These are phyloP conservation scores for Staphylotrichum longicolle DNA, from an alignment of 495 filamentous ascomycete genomes.

Conservation along the genomic window DNA sequence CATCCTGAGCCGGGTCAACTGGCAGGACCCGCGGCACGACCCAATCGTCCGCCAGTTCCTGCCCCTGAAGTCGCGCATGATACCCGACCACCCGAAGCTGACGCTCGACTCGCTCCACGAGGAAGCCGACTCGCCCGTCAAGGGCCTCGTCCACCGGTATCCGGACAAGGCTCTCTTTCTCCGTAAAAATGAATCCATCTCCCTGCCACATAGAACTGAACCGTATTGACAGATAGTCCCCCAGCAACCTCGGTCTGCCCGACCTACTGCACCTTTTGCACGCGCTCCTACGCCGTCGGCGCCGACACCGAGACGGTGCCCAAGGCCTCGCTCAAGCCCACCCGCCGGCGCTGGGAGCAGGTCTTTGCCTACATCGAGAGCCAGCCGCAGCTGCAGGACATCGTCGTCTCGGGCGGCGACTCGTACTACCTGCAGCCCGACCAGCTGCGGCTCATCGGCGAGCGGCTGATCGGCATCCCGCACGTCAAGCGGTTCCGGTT, in stretches of 20 bases:
- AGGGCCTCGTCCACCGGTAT: conserved; percentile 57
- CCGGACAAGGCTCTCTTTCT: conserved; percentile 59
- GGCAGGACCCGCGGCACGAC: conserved; percentile 54
- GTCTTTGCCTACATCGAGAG: conserved; percentile 52
- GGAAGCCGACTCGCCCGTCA: conserved; percentile 45
- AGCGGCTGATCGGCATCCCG: conserved; percentile 38
- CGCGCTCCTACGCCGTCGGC: conserved; percentile 57
- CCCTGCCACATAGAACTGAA: neutral
- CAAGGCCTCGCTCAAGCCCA: conserved; percentile 48
- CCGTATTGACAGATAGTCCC: too few relatives aligned
- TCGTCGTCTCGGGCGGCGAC: conserved; percentile 60
- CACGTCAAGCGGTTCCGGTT: conserved; percentile 54
- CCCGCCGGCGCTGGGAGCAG: conserved; percentile 42
- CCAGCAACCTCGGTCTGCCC: conserved; percentile 55
- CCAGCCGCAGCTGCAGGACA: conserved; percentile 48
- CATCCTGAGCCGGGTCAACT: conserved; percentile 52
- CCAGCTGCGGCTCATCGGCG: conserved; percentile 40
- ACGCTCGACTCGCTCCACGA: conserved; percentile 51
- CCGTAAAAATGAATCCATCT: conserved; percentile 34
- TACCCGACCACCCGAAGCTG: conserved; percentile 48
- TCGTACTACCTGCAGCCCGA: conserved; percentile 48
- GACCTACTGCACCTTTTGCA: conserved; percentile 58
- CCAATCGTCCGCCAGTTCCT: conserved; percentile 56
- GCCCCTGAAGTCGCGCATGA: conserved; percentile 48
- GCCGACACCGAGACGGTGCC: conserved; percentile 47